Evolutionary conservation across 768 basidiomycete species (phyloP), one percentile per base, ranked within the genome.

Genomic region (Boletus rufocinnamomeus): DNA sequence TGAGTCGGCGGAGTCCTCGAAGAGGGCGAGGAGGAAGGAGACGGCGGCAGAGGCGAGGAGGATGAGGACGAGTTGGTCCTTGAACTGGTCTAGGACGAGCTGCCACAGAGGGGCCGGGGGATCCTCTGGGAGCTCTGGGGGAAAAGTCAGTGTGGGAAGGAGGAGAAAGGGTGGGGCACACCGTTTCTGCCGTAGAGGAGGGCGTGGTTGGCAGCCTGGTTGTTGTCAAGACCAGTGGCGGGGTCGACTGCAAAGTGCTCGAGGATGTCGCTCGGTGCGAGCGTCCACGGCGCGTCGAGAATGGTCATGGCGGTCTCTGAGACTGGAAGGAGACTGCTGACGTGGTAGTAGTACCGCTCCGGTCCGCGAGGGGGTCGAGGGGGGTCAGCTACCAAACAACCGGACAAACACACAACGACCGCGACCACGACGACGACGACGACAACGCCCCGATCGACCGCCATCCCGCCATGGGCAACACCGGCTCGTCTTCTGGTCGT

Each of bases 21-120:
- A 79, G 34, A 96, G 74, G 9, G 96, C 96, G 41, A 99, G 80
- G 16, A 95, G 79, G 74, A 99, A 95, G 11, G 96, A 98, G 64
- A 98, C 82, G 46, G 91, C 87, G 14, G 96, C 96, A 2, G 95
- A 97, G 3, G 83, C 95, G 47, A 99, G 88, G 35, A 99, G 84
- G 69, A 99, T 98, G 62, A 99, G 87, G 43, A 99, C 96, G 30
- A 99, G 85, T 74, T 97, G 94, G 76, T 99, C 96, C 80, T 98
- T 90, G 82, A 99, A 99, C 76, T 99, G 96, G 65, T 97, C 95
- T n/a, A 99, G 82, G 59, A 99, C 89, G 59, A 98, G 86, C 69
- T 93, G 83, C 93, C 94, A 95, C 34, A 98, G 70, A 4, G 95
- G 92, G 5, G 96, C 97, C 4, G 92, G 77, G 0, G 92, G 88